These are phyloP conservation scores for Aspergillus sparsus DNA, from an alignment of 495 filamentous ascomycete species.

Conservation along the genomic window DNA sequence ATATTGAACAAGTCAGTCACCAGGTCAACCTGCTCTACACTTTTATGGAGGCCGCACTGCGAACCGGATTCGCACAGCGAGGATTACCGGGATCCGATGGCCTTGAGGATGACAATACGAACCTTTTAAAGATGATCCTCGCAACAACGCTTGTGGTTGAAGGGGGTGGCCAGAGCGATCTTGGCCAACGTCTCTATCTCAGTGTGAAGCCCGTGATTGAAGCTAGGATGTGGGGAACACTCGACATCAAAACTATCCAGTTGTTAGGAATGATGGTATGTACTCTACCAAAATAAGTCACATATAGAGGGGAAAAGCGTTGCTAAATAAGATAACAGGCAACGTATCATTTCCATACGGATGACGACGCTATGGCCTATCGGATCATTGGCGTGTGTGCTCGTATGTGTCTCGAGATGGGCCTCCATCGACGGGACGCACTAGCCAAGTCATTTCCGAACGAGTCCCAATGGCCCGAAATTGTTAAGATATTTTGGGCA, in stretches of 20 bases:
- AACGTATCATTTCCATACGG: slow-evolving; percentile 81
- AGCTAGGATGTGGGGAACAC: slow-evolving; percentile 64
- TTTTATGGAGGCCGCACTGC: slow-evolving; percentile 68
- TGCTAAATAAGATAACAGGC: slow-evolving; percentile 48
- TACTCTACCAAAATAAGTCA: slow-evolving; percentile 2
- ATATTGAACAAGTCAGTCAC: slow-evolving; percentile 64
- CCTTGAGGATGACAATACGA: slow-evolving; percentile 66
- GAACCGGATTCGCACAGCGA: slow-evolving; percentile 58
- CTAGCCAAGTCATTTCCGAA: slow-evolving; percentile 64
- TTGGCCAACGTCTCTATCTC: slow-evolving; percentile 68
- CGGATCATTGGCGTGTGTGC: slow-evolving; percentile 73
- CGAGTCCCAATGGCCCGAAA: slow-evolving; percentile 59
- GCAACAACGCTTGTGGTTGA: slow-evolving; percentile 74
- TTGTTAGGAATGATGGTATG: slow-evolving; percentile 70
- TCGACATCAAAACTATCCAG: slow-evolving; percentile 69
- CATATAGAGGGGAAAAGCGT: background rate
- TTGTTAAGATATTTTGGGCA: slow-evolving; percentile 75
- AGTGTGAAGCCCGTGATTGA: slow-evolving; percentile 70
- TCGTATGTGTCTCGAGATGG: slow-evolving; percentile 76
- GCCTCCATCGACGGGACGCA: slow-evolving; percentile 74
- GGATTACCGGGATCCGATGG: slow-evolving; percentile 58
- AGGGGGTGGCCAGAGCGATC: slow-evolving; percentile 71
- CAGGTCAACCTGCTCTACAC: slow-evolving; percentile 66
- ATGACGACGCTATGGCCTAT: slow-evolving; percentile 80
- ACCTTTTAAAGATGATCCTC: slow-evolving; percentile 75